Percentiles rank a stretch among this genome's conserved stretches.
Conservation (phyloP, 805 yeast species). For the Wickerhamomyces silvicola region DNA sequence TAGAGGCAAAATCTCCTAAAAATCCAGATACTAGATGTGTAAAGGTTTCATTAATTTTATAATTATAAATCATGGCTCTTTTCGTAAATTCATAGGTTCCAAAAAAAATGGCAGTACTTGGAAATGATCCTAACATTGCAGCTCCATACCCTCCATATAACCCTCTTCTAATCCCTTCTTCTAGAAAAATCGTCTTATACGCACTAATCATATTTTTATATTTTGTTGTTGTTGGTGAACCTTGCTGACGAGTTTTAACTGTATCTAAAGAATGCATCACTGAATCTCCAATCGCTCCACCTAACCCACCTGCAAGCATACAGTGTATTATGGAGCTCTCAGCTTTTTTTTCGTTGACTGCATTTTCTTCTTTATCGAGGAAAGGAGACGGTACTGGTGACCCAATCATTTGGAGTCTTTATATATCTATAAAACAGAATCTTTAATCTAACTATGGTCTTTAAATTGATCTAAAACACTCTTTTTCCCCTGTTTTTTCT, state of each 20-base stretch:
- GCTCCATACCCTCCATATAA: conserved; percentile 90
- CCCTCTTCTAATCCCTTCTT: conserved; percentile 84
- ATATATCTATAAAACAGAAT: not conserved
- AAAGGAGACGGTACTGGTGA: not conserved
- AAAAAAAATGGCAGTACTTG: conserved; percentile 91
- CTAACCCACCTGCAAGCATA: conserved; percentile 87
- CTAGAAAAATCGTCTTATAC: conserved; percentile 61
- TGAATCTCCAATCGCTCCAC: conserved; percentile 90
- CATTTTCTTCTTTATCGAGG: not conserved
- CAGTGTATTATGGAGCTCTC: conserved; percentile 45
- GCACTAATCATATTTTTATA: conserved; percentile 75
- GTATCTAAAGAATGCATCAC: conserved; percentile 95
- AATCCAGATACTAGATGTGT: conserved; percentile 83
- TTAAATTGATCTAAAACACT: not conserved
- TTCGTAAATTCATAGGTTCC: conserved; percentile 84
- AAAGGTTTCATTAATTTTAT: conserved; percentile 65
- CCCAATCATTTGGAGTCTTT: not conserved
- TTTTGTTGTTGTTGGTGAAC: conserved; percentile 63
- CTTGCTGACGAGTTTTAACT: conserved; percentile 95
- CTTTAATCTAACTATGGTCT: too few relatives aligned
- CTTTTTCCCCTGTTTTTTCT: too few relatives aligned
- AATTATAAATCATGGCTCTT: conserved; percentile 57
- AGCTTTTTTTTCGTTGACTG: conserved; percentile 2
- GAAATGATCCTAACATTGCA: conserved; percentile 88
- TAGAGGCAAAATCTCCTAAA: conserved; percentile 87